Base-by-base conservation (phyloP, 176 grass and related monocot species). In the Phoenix roebelenii region DNA sequence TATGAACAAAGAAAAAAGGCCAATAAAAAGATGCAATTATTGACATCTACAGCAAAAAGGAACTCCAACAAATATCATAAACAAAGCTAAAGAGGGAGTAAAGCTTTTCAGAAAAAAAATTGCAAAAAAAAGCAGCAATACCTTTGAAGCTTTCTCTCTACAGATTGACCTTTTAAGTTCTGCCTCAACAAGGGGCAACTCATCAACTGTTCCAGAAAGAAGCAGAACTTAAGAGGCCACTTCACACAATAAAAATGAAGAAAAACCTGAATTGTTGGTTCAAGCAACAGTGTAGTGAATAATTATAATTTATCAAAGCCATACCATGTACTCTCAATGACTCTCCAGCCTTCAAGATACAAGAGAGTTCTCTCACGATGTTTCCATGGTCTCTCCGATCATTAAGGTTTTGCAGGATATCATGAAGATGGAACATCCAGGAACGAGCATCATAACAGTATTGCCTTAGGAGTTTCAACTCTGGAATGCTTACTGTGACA, bases 111-210 rank as follows among this genome's bases (percentile, higher is more conserved):
- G 23, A 32, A 55, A 65, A 57, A 15, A 51, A 58, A 20, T 14
- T 28, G 39, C 7, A 71, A 29, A 17, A 35, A 54, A 51, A 72
- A 55, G 6, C 54, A 77, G 9, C 25, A 44, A 59, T 83, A 95
- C 86, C 91, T 90, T 75, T 0, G 49, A 87, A 76, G 83, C 80
- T 77, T 66, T 85, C 64, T 90, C 80, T 72, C 85, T 95, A 75
- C 86, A 95, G n/a, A 44, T 71, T 51, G 64, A 86, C 68, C 63
- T 82, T 74, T 83, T 78, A 58, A 90, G 58, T 77, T 90, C 91
- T 74, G 61, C 65, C 20, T 90, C 68, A 64, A 95, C 74, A 76
- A 81, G 15, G 10, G 77, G 62, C 68, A 95, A 60, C 66, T 95
- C 91, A 19, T 82, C 86, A 76, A 86, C 86, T 95, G 76, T 59